Base-by-base conservation (phyloP, 805 yeast species). In the Hanseniaspora meyeri region DNA sequence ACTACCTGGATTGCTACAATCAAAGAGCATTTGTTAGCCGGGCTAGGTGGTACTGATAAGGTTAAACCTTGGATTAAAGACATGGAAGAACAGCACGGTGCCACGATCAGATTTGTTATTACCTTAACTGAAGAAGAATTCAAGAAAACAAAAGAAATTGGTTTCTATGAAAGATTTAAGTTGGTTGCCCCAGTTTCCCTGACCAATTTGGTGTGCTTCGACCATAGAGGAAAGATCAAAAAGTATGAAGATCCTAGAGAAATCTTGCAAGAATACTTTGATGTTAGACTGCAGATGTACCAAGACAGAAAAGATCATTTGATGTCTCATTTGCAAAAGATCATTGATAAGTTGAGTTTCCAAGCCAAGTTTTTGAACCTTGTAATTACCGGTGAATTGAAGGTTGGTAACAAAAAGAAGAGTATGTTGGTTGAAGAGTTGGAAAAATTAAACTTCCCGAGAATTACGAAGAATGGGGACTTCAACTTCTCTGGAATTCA, bases 191-290 rank as follows among this genome's bases (percentile, higher is more conserved):
- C 84, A 7, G 72, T 93, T 43, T 82, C 77, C 66, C 73, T 87
- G 60, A 77, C 83, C 48, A 93, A 93, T 67, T 90, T 93, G 96
- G 96, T 93, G 57, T 95, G 96, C 0, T 93, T 93, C 71, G 97
- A 93, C 71, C 80, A 95, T 3, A 77, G 77, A 49, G 96, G 96
- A 40, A 80, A 90, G 61, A 87, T 93, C 63, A 85, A 85, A 66
- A 87, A 80, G 67, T 93, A 89, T 68, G 85, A 82, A 12, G 74
- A 74, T 51, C 85, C 84, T 1, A 79, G 80, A 60, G 91, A 88
- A 48, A 91, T 93, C 51, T 73, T 93, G 62, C 76, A 75, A 59
- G 97, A 91, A 62, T 93, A 85, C 68, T 93, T 83, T 68, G 84
- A 76, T 63, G 86, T 93, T 14, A 79, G 98, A 64, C 73, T 93